Evolutionary conservation across 352 stramenopile species (phyloP).

Genomic region (Pythium dissimile): DNA sequence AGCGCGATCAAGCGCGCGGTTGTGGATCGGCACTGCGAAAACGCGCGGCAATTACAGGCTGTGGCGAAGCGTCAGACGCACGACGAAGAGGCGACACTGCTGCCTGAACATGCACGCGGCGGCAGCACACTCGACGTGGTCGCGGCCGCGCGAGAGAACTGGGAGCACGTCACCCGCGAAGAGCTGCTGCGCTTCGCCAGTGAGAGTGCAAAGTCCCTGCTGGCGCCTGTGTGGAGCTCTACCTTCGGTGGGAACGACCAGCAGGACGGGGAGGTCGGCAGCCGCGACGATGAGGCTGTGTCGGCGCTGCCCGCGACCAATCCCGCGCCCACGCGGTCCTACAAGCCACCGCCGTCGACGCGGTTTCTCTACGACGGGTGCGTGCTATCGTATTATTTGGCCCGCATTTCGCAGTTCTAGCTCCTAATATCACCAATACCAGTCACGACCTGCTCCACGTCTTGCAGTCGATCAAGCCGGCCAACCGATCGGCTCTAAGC

Average conservation of each 20-base stretch:
- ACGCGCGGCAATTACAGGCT: conserved; percentile 16
- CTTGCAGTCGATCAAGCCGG: conserved; percentile 55
- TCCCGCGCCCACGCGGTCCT: background rate
- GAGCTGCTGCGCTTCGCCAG: conserved; percentile 59
- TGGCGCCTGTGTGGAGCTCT: conserved; percentile 2
- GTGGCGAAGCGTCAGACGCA: conserved; percentile 25
- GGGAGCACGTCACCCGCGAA: conserved; percentile 65
- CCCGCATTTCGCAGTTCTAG: background rate
- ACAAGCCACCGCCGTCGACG: conserved; percentile 15
- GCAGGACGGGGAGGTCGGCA: background rate
- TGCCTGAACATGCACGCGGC: conserved; percentile 20
- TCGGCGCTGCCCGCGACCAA: background rate
- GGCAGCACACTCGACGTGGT: conserved; percentile 43
- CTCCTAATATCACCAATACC: no score
- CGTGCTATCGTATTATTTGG: background rate
- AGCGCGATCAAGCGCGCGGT: conserved; percentile 47
- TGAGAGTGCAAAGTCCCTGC: conserved; percentile 37
- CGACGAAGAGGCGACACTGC: conserved; percentile 23
- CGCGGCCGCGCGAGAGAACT: conserved; percentile 33
- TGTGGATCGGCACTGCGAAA: conserved; percentile 57
- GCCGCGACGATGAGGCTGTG: background rate
- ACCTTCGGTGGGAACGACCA: background rate
- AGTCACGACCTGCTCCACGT: conserved; percentile 64
- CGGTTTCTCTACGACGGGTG: conserved; percentile 75
- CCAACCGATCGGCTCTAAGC: conserved; percentile 28